Conservation (phyloP, 371 early-diverging fungal species). For the Mortierella sp. region DNA sequence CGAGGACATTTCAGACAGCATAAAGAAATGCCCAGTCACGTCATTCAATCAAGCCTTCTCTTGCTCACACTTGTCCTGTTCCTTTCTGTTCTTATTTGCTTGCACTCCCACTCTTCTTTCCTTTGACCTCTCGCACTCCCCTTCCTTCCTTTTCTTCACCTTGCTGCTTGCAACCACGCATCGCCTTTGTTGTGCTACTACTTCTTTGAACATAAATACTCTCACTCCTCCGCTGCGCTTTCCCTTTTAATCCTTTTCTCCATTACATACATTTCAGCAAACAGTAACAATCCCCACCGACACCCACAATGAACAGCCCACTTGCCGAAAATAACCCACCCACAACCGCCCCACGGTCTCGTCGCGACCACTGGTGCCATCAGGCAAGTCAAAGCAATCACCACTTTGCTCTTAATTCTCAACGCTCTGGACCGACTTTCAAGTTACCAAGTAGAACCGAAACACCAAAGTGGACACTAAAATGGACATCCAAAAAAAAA, state of each 20-base stretch:
- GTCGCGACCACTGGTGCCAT: conserved; percentile 48
- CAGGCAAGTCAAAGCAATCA: conserved; percentile 25
- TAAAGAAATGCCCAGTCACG: neutral
- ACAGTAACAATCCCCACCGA: neutral
- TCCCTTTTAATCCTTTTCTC: neutral
- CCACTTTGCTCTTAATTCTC: neutral
- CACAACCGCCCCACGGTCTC: conserved; percentile 14
- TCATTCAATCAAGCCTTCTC: neutral
- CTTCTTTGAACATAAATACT: neutral
- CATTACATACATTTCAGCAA: neutral
- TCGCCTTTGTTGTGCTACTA: neutral
- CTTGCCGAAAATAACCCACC: conserved; percentile 7
- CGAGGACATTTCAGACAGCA: neutral
- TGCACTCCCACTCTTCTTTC: conserved; percentile 17
- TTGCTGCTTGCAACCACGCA: neutral
- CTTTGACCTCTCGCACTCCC: neutral
- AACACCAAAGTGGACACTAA: too few relatives aligned
- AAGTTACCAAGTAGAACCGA: too few relatives aligned
- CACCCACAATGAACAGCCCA: conserved; percentile 3
- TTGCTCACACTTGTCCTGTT: conserved; percentile 7
- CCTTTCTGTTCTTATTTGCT: conserved; percentile 25
- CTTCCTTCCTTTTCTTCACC: neutral
- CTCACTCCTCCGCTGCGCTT: neutral
- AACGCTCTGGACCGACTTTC: neutral
- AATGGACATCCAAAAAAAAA: too few relatives aligned